These are phyloP conservation scores for Triticum urartu DNA, from an alignment of 176 grass and related monocot species.

Conservation along the genomic window DNA sequence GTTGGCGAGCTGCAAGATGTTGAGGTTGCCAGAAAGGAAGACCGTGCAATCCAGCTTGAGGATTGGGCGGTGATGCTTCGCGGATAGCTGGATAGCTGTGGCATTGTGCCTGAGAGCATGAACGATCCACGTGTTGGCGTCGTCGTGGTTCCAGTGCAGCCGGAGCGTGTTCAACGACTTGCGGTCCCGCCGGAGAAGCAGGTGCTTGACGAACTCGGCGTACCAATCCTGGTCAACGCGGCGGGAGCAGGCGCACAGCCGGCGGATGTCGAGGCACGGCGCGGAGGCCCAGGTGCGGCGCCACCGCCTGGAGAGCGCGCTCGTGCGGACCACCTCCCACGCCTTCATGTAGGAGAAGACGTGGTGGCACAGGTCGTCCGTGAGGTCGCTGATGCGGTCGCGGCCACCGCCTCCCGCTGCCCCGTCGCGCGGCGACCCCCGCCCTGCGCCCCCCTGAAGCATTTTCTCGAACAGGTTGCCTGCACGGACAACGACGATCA, in stretches of 20 bases:
- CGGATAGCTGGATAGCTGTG: slow-evolving; percentile 1
- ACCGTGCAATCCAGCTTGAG: neutral
- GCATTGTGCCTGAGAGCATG: slow-evolving; percentile 9
- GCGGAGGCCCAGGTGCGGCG: neutral
- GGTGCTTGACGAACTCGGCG: neutral
- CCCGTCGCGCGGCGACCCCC: no score
- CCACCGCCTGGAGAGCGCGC: neutral
- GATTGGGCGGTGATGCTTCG: neutral
- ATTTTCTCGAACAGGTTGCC: slow-evolving; percentile 25
- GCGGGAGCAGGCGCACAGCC: neutral
- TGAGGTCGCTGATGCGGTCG: slow-evolving; percentile 19
- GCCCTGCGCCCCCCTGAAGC: neutral
- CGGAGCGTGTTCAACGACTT: neutral
- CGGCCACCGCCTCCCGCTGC: no score
- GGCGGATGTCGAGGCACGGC: slow-evolving; percentile 26
- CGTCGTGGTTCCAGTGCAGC: slow-evolving; percentile 29
- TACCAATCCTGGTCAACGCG: neutral
- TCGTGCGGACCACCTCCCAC: slow-evolving; percentile 34
- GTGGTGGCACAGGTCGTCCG: neutral
- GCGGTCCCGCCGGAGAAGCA: slow-evolving; percentile 4
- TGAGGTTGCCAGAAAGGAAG: slow-evolving; percentile 12
- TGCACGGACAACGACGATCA: neutral
- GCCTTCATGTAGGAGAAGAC: slow-evolving; percentile 17
- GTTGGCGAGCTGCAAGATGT: slow-evolving; percentile 17
- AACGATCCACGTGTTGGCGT: slow-evolving; percentile 6